Conservation (phyloP, 768 basidiomycete species). For the Candolleomyces efflorescens region DNA sequence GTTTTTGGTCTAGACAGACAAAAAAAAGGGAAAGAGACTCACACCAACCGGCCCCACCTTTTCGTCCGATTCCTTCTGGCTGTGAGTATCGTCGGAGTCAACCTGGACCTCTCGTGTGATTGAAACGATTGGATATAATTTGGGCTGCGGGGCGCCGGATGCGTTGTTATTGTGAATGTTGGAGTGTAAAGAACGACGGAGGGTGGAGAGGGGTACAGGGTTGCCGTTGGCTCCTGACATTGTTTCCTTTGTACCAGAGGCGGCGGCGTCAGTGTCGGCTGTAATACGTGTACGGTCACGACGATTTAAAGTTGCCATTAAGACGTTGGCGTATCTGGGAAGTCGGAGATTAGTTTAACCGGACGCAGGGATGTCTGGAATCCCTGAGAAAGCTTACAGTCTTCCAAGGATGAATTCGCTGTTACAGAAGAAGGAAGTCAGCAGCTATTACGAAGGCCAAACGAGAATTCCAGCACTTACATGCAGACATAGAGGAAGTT, state of each 20-base stretch:
- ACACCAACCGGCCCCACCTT: background rate
- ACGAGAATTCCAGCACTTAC: background rate
- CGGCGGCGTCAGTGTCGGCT: background rate
- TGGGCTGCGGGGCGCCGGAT: background rate
- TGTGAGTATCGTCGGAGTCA: background rate
- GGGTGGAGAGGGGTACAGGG: background rate
- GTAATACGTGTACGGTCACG: background rate
- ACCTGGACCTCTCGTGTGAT: background rate
- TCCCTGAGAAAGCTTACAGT: background rate
- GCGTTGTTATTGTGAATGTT: background rate
- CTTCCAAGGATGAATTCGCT: background rate
- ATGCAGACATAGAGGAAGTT: background rate
- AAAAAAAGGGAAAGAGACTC: too few relatives aligned
- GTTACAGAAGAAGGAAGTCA: too few relatives aligned
- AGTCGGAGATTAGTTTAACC: background rate
- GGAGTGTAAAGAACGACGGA: background rate
- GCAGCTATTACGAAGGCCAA: too few relatives aligned
- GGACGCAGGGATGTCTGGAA: background rate
- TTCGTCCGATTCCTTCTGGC: background rate
- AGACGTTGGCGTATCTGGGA: background rate
- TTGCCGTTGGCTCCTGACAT: background rate
- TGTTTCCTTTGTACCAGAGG: background rate
- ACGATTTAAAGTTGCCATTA: constrained; percentile 1
- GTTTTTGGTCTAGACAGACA: too few relatives aligned
- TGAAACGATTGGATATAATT: background rate